These are phyloP conservation scores for Botryotinia narcissicola DNA, from an alignment of 2,329 filamentous ascomycete species.

Conservation along the genomic window DNA sequence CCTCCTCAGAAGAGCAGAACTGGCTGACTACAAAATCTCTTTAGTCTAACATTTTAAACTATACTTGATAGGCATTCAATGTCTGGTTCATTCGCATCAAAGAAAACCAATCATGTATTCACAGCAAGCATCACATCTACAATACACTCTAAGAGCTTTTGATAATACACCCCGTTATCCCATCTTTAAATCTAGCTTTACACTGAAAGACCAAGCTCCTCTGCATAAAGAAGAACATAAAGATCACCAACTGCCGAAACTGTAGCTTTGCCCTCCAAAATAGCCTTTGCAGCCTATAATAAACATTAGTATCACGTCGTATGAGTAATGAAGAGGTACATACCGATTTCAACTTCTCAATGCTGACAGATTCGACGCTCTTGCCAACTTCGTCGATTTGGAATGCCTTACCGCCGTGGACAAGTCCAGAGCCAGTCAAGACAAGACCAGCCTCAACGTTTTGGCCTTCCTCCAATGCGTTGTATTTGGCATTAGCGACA, in stretches of 20 bases:
- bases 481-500: constrained; percentile 89
- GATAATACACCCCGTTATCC: constrained; percentile 39
- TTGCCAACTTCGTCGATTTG: constrained; percentile 79
- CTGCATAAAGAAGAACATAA: constrained; percentile 84
- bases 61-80: neutral
- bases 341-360: constrained; percentile 83
- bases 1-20: neutral
- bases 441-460: constrained; percentile 74
- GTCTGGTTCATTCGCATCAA: neutral
- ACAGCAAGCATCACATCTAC: constrained; percentile 30
- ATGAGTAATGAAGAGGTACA: constrained; percentile 40
- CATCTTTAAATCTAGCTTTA: constrained; percentile 51
- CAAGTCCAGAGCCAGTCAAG: constrained; percentile 77
- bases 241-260: constrained; percentile 90
- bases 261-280: constrained; percentile 84
- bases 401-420: constrained; percentile 78
- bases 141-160: constrained; percentile 39
- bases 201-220: constrained; percentile 91
- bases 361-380: constrained; percentile 75
- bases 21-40: neutral
- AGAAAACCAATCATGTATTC: constrained; percentile 34
- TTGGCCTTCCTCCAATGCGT: constrained; percentile 79
- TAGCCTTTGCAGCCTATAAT: constrained; percentile 75
- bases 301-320: constrained; percentile 36
- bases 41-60: neutral